phyloP scores from a whole-genome alignment of 352 stramenopile genomes.

The Phytophthora sp. region DNA sequence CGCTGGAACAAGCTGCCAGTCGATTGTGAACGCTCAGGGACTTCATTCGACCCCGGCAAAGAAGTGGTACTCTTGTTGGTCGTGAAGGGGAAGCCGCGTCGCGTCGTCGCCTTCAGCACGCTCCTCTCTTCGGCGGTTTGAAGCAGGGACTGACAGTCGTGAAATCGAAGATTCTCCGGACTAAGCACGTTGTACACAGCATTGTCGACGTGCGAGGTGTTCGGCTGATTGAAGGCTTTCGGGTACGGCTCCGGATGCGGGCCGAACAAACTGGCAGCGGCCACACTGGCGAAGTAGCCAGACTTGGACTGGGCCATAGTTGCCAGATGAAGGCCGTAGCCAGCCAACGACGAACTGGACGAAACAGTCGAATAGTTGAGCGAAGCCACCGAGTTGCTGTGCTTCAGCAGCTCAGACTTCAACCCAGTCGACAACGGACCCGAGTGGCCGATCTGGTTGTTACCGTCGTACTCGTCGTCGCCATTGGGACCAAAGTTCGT shows the following conservation, averaged over 20 bases:
- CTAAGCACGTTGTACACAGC: conserved; percentile 41
- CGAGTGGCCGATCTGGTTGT: conserved; percentile 43
- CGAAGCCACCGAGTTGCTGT: conserved; percentile 45
- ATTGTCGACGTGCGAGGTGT: conserved; percentile 14
- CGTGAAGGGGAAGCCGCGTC: conserved; percentile 34
- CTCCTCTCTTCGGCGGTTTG: conserved; percentile 34
- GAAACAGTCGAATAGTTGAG: conserved; percentile 56
- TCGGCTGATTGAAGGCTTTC: conserved; percentile 31
- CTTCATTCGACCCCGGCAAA: conserved; percentile 42
- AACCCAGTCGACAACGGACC: conserved; percentile 7
- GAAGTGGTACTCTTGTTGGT: conserved; percentile 27
- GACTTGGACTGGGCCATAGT: conserved; percentile 45
- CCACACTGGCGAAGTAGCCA: conserved; percentile 34
- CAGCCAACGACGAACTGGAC: conserved; percentile 49
- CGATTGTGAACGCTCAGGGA: conserved; percentile 26
- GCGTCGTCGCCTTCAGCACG: conserved; percentile 16
- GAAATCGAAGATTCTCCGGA: conserved; percentile 44
- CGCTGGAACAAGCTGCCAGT: conserved; percentile 41
- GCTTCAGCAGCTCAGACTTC: conserved; percentile 36
- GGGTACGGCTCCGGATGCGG: conserved; percentile 43
- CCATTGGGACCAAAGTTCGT: conserved; percentile 23
- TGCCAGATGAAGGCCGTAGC: conserved; percentile 47
- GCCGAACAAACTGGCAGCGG: conserved; percentile 40
- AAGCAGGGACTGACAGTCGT: conserved; percentile 44
- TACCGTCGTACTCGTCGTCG: conserved; percentile 35